phyloP scores from a whole-genome alignment of 768 basidiomycete species.

The Suillus ampliporus region DNA sequence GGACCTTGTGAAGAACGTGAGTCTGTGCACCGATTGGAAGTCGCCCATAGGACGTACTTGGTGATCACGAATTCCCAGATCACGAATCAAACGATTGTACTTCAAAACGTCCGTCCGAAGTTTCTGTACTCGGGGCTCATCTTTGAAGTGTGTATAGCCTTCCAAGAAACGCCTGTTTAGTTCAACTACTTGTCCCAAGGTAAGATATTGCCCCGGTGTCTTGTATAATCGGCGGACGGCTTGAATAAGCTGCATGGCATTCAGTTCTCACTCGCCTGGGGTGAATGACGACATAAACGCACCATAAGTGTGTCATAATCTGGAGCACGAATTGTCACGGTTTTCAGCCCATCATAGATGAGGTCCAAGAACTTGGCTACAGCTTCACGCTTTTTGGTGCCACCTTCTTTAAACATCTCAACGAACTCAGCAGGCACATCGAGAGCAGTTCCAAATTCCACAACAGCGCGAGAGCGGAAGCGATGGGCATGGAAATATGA shows the following conservation, averaged over 20 bases:
- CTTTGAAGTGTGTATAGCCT: conserved; percentile 91
- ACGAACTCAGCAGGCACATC: conserved; percentile 91
- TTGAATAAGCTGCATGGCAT: conserved; percentile 78
- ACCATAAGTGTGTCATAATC: conserved; percentile 99
- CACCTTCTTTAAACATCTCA: conserved; percentile 91
- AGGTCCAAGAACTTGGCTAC: conserved; percentile 88
- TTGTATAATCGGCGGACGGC: conserved; percentile 93
- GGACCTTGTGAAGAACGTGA: conserved; percentile 58
- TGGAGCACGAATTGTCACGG: conserved; percentile 93
- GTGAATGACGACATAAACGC: conserved; percentile 27
- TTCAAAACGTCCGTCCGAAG: conserved; percentile 81
- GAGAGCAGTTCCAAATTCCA: conserved; percentile 92
- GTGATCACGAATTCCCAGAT: conserved; percentile 92
- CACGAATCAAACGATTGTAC: conserved; percentile 87
- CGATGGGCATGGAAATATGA: conserved; percentile 80
- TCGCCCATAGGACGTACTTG: conserved; percentile 56
- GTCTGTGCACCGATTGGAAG: conserved; percentile 7
- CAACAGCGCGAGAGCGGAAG: conserved; percentile 95
- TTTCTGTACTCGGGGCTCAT: conserved; percentile 87
- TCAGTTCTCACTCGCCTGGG: background rate
- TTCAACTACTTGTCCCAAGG: conserved; percentile 94
- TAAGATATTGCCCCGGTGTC: conserved; percentile 91
- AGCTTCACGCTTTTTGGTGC: conserved; percentile 86
- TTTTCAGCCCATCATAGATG: conserved; percentile 92
- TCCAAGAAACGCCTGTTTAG: conserved; percentile 91